These are phyloP conservation scores for Cystobasidiaceae sp. DNA, from an alignment of 1,284 basidiomycete species.

Conservation along the genomic window DNA sequence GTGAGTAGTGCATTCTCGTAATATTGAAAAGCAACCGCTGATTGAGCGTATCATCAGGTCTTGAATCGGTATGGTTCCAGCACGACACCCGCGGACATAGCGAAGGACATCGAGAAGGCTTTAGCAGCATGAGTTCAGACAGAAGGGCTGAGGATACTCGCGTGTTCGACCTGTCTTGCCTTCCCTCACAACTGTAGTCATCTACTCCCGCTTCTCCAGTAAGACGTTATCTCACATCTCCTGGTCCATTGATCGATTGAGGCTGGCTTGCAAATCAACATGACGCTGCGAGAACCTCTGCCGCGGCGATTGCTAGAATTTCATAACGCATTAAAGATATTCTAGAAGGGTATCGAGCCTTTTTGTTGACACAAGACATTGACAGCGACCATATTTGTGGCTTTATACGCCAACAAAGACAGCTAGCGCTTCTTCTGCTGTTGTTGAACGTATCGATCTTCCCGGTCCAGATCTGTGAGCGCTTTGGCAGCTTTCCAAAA, in stretches of 20 bases:
- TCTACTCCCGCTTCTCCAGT: no score
- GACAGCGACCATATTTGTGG: neutral
- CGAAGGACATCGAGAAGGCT: conserved; percentile 38
- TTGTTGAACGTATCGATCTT: conserved; percentile 26
- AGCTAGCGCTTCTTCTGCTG: conserved; percentile 13
- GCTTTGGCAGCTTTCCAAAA: conserved; percentile 67
- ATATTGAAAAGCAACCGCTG: neutral
- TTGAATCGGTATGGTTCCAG: conserved; percentile 18
- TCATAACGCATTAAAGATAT: no score
- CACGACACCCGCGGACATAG: conserved; percentile 37
- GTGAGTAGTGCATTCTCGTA: neutral
- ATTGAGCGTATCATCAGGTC: neutral
- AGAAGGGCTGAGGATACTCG: no score
- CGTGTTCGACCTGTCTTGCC: no score
- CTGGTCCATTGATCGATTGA: no score
- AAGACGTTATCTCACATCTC: no score
- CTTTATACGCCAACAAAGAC: neutral
- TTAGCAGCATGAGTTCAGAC: conserved; percentile 22
- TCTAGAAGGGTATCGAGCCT: no score
- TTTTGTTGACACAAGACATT: neutral
- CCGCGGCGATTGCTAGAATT: no score
- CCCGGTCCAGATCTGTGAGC: conserved; percentile 27
- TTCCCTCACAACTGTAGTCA: no score
- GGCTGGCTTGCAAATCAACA: no score
- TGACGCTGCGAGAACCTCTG: no score